These are phyloP conservation scores for Globisporangium iwayamae DNA, from an alignment of 352 stramenopile species.

Conservation along the genomic window DNA sequence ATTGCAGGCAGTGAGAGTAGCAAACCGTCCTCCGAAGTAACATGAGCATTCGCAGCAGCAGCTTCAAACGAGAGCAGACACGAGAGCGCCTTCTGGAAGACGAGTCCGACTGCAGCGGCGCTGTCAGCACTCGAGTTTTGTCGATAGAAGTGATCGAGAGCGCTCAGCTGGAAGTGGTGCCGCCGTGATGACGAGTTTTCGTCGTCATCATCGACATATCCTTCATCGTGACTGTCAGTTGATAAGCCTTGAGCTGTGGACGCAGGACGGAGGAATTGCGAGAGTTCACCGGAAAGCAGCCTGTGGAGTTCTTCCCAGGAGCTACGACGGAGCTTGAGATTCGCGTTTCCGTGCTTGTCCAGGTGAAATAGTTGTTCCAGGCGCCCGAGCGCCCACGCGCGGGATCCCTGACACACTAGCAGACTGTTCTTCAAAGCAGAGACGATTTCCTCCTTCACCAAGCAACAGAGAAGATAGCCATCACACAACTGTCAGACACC, in stretches of 20 bases:
- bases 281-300: slow-evolving; percentile 35
- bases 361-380: slow-evolving; percentile 35
- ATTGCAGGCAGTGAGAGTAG: not conserved
- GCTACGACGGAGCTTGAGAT: slow-evolving; percentile 12
- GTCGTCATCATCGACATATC: slow-evolving; percentile 19
- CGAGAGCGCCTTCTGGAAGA: slow-evolving; percentile 46
- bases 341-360: not conserved
- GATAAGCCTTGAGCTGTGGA: not conserved
- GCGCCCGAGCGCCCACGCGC: slow-evolving; percentile 41
- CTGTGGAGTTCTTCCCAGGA: slow-evolving; percentile 44
- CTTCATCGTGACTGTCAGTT: slow-evolving; percentile 3
- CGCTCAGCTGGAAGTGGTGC: slow-evolving; percentile 31
- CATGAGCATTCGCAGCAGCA: slow-evolving; percentile 7
- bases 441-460: slow-evolving; percentile 47
- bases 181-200: slow-evolving; percentile 11
- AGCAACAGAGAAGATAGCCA: not conserved
- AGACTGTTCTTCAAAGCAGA: slow-evolving; percentile 52
- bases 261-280: slow-evolving; percentile 34
- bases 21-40: not conserved
- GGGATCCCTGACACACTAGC: slow-evolving; percentile 28
- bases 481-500: not conserved
- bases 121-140: slow-evolving; percentile 45
- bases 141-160: slow-evolving; percentile 46
- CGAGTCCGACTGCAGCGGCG: slow-evolving; percentile 32
- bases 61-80: slow-evolving; percentile 45